Evolutionary conservation across 257 asterid species (phyloP).

Genomic region (Lithospermum erythrorhizon): DNA sequence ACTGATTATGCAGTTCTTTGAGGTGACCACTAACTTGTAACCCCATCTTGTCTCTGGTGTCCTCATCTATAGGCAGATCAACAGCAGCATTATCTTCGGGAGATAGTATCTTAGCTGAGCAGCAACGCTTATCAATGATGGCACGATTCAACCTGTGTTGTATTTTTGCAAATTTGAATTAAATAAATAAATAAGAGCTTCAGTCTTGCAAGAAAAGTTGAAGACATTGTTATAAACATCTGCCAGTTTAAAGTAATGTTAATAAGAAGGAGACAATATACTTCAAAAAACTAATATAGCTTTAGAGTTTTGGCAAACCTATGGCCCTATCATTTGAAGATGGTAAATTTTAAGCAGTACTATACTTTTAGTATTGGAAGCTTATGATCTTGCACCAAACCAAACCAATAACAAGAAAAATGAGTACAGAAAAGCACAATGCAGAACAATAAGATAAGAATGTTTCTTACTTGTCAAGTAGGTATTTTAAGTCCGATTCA

Average conservation of each 20-base stretch:
- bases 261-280: background rate
- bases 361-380: no score
- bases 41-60: conserved; percentile 13
- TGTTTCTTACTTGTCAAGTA: background rate
- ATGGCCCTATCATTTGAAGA: no score
- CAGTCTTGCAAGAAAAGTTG: background rate
- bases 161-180: background rate
- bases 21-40: conserved; percentile 7
- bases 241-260: background rate
- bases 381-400: no score
- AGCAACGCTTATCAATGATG: background rate
- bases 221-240: background rate
- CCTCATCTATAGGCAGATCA: background rate
- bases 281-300: no score
- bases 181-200: background rate
- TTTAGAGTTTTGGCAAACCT: no score
- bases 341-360: no score
- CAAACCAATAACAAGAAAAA: no score
- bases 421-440: background rate
- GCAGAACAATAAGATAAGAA: background rate
- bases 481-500: background rate
- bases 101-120: background rate
- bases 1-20: conserved; percentile 1
- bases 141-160: background rate
- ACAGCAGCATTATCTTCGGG: background rate